phyloP scores from a whole-genome alignment of 768 basidiomycete species.

The Rhodotorula sphaerocarpa region DNA sequence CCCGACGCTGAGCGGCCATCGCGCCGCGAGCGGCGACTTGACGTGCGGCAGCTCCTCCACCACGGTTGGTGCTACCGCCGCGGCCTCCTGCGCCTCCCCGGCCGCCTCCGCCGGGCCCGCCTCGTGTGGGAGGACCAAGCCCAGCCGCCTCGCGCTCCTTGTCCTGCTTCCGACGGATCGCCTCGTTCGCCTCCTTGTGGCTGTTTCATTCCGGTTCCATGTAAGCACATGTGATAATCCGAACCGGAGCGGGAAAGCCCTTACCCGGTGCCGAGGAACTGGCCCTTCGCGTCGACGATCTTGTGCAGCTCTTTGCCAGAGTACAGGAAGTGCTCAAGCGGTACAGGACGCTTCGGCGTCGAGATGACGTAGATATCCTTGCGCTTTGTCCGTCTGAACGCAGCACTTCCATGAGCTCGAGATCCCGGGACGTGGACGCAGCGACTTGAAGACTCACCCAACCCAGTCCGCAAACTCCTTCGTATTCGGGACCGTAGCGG shows the following conservation, averaged over 20 bases:
- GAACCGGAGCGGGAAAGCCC: constrained; percentile 5
- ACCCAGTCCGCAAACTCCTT: constrained; percentile 99
- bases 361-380: constrained; percentile 99
- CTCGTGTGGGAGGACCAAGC: constrained; percentile 58
- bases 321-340: constrained; percentile 91
- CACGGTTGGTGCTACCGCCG: constrained; percentile 27
- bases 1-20: constrained; percentile 1
- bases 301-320: constrained; percentile 88
- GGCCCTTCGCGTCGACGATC: constrained; percentile 74
- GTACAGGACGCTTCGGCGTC: constrained; percentile 89
- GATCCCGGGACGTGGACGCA: no score
- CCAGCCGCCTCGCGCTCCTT: constrained; percentile 96
- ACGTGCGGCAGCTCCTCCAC: constrained; percentile 39
- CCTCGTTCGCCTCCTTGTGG: constrained; percentile 82
- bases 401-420: no score
- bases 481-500: constrained; percentile 95
- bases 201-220: constrained; percentile 50
- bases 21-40: constrained; percentile 27
- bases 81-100: constrained; percentile 49
- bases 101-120: constrained; percentile 37
- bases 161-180: constrained; percentile 86
- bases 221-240: constrained; percentile 5
- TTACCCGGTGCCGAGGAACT: constrained; percentile 69
- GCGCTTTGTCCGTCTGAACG: constrained; percentile 83
- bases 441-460: constrained; percentile 56